phyloP scores from a whole-genome alignment of 1,139 yeast genomes.

The Pichia sp. region DNA sequence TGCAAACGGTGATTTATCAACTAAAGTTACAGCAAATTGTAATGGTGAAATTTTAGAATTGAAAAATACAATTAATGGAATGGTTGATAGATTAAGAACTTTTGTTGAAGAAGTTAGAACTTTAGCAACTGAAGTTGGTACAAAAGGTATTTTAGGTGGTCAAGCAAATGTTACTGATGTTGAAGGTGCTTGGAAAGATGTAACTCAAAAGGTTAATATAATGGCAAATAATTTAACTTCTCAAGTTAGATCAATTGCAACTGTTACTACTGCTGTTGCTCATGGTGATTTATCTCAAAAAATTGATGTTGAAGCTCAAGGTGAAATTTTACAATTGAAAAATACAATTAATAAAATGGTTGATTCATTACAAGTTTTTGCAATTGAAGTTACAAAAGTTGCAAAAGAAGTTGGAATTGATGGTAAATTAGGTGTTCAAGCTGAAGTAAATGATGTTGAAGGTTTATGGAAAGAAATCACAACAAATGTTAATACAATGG shows the following conservation, averaged over 20 bases:
- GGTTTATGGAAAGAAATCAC: constrained; percentile 91
- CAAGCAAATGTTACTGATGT: constrained; percentile 90
- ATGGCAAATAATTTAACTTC: constrained; percentile 88
- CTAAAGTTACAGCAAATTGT: constrained; percentile 83
- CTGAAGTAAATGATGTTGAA: constrained; percentile 84
- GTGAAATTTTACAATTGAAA: constrained; percentile 72
- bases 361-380: constrained; percentile 81
- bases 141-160: constrained; percentile 83
- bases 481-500: constrained; percentile 91
- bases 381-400: constrained; percentile 81
- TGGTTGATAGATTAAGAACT: constrained; percentile 84
- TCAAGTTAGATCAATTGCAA: constrained; percentile 84
- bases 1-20: constrained; percentile 81
- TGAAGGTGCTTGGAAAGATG: constrained; percentile 91
- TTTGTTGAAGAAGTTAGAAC: constrained; percentile 88
- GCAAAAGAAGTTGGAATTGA: constrained; percentile 92
- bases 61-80: constrained; percentile 75
- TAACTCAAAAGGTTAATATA: constrained; percentile 79
- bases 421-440: constrained; percentile 87
- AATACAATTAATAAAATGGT: constrained; percentile 86
- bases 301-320: constrained; percentile 85
- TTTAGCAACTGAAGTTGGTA: constrained; percentile 82
- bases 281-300: constrained; percentile 86
- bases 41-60: constrained; percentile 80
- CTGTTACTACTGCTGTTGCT: constrained; percentile 88